Evolutionary conservation across 768 basidiomycete species (phyloP).

Genomic region (Mycena amicta): DNA sequence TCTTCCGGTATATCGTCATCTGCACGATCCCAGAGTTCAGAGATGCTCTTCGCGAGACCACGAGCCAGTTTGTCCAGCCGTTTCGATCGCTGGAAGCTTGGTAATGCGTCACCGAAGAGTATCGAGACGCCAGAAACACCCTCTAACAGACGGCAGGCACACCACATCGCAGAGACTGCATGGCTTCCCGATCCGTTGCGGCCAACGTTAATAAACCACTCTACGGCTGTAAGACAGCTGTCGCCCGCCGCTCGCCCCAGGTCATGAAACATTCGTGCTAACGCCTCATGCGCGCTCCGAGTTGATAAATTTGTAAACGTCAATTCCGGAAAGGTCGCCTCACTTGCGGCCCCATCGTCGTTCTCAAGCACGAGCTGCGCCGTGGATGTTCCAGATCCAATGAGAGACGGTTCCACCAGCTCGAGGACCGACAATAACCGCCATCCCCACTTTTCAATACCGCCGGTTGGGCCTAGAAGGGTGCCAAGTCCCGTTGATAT

Average conservation of each 20-base stretch:
- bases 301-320: constrained; percentile 58
- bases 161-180: constrained; percentile 81
- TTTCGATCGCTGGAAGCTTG: constrained; percentile 41
- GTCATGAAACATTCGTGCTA: constrained; percentile 73
- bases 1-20: constrained; percentile 32
- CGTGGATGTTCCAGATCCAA: constrained; percentile 47
- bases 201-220: constrained; percentile 74
- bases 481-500: constrained; percentile 58
- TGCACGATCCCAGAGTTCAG: constrained; percentile 70
- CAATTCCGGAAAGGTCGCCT: constrained; percentile 59
- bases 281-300: constrained; percentile 49
- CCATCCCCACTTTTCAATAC: constrained; percentile 94
- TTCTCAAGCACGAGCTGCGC: constrained; percentile 63
- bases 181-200: constrained; percentile 43
- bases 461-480: constrained; percentile 78
- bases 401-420: constrained; percentile 58
- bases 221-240: constrained; percentile 71
- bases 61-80: constrained; percentile 67
- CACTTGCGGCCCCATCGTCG: constrained; percentile 37
- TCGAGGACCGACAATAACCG: constrained; percentile 80
- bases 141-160: constrained; percentile 73
- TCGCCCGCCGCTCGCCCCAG: constrained; percentile 74
- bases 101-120: constrained; percentile 28
- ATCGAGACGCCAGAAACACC: constrained; percentile 62
- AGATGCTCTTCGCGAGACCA: constrained; percentile 60